Percentiles rank a stretch among this genome's conserved stretches.
Conservation (phyloP, 768 basidiomycete species). For the Russula emetica region DNA sequence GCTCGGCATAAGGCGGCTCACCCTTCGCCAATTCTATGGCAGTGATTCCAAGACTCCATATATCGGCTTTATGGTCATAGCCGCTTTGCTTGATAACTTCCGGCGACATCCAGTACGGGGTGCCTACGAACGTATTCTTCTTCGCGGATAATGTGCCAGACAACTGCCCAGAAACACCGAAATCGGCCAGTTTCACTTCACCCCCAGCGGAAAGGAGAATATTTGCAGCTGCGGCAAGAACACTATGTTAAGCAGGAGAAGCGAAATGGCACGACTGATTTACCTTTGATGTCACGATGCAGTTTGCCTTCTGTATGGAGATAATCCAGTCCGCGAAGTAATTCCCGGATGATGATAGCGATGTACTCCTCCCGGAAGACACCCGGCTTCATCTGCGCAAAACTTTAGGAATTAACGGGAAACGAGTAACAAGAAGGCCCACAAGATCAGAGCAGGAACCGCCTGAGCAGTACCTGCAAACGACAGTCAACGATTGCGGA, state of each 20-base stretch:
- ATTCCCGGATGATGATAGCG: conserved; percentile 91
- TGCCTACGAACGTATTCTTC: conserved; percentile 98
- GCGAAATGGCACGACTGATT: conserved; percentile 18
- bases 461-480: conserved; percentile 85
- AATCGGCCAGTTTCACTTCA: conserved; percentile 97
- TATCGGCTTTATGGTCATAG: conserved; percentile 98
- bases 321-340: conserved; percentile 90
- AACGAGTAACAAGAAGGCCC: conserved; percentile 33
- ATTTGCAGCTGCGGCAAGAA: conserved; percentile 69
- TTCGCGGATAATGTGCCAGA: conserved; percentile 89
- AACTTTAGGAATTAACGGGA: conserved; percentile 10
- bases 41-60: conserved; percentile 97
- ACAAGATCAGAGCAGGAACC: conserved; percentile 98
- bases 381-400: conserved; percentile 89
- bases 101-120: conserved; percentile 99
- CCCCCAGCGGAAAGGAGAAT: conserved; percentile 88
- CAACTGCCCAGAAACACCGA: conserved; percentile 96
- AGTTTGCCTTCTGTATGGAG: conserved; percentile 94
- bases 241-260: not conserved
- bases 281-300: conserved; percentile 99
- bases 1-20: conserved; percentile 95
- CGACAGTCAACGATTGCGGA: conserved; percentile 6
- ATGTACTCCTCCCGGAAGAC: conserved; percentile 98
- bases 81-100: conserved; percentile 99
- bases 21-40: conserved; percentile 97